Evolutionary conservation across 2,329 filamentous ascomycete genomes (phyloP).

Genomic region (Fulvia fulva): DNA sequence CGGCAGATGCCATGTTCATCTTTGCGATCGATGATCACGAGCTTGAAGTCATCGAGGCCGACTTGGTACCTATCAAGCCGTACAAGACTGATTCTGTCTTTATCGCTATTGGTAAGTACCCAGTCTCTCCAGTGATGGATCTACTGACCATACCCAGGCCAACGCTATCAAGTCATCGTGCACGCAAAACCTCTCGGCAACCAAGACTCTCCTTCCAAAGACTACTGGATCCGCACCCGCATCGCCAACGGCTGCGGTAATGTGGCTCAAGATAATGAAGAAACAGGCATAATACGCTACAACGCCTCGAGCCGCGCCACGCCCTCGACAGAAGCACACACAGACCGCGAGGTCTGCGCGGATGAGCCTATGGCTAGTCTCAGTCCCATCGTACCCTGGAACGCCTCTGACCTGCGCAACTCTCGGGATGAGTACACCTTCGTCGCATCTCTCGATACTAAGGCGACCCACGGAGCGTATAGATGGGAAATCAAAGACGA

Average conservation of each 20-base stretch:
- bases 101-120: slow-evolving; percentile 28
- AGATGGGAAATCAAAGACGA: slow-evolving; percentile 28
- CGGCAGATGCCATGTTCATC: slow-evolving; percentile 37
- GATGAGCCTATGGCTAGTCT: slow-evolving; percentile 29
- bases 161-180: slow-evolving; percentile 35
- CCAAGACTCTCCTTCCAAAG: slow-evolving; percentile 9
- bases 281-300: slow-evolving; percentile 27
- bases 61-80: slow-evolving; percentile 44
- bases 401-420: slow-evolving; percentile 18
- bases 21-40: slow-evolving; percentile 40
- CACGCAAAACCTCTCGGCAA: slow-evolving; percentile 21
- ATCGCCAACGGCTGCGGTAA: slow-evolving; percentile 28
- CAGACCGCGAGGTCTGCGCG: slow-evolving; percentile 21
- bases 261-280: slow-evolving; percentile 26
- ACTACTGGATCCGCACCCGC: slow-evolving; percentile 30
- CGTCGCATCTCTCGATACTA: slow-evolving; percentile 18
- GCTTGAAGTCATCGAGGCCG: slow-evolving; percentile 42
- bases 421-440: slow-evolving; percentile 21
- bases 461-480: slow-evolving; percentile 11
- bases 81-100: slow-evolving; percentile 35
- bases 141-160: slow-evolving; percentile 20
- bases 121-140: background rate
- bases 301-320: slow-evolving; percentile 10
- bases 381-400: slow-evolving; percentile 28
- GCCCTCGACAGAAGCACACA: slow-evolving; percentile 17